Conservation (phyloP, 2,329 filamentous ascomycete genomes). For the Ascochyta lentis region DNA sequence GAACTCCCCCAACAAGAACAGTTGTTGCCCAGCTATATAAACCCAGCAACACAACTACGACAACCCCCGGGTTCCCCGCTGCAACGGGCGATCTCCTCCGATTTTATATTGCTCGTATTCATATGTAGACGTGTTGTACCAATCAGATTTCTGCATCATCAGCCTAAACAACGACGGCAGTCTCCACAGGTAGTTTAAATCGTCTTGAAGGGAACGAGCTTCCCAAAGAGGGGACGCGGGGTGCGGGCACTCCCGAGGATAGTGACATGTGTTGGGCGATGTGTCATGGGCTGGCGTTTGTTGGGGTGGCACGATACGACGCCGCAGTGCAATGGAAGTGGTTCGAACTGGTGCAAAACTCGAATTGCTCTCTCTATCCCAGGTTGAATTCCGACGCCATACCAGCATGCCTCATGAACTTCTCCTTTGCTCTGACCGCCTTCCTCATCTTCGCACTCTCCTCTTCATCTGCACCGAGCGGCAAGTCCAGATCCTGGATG, state of each 20-base stretch:
- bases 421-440: conserved; percentile 56
- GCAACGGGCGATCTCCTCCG: not conserved
- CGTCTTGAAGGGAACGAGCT: not conserved
- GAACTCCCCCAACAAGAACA: not conserved
- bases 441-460: conserved; percentile 69
- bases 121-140: not conserved
- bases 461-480: conserved; percentile 58
- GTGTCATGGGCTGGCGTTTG: too few species aligned
- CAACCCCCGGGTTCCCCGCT: not conserved
- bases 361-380: conserved; percentile 51
- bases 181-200: not conserved
- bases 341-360: too few species aligned
- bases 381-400: conserved; percentile 73
- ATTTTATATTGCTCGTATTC: not conserved
- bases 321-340: too few species aligned
- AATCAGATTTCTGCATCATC: not conserved
- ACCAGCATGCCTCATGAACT: conserved; percentile 58
- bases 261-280: too few species aligned
- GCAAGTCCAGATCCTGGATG: conserved; percentile 37
- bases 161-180: not conserved
- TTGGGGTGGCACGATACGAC: too few species aligned
- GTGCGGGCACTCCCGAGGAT: not conserved
- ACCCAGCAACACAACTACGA: not conserved
- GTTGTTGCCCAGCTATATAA: not conserved
- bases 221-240: not conserved